These are phyloP conservation scores for Capronia coronata DNA, from an alignment of 2,329 filamentous ascomycete genomes.

Conservation along the genomic window DNA sequence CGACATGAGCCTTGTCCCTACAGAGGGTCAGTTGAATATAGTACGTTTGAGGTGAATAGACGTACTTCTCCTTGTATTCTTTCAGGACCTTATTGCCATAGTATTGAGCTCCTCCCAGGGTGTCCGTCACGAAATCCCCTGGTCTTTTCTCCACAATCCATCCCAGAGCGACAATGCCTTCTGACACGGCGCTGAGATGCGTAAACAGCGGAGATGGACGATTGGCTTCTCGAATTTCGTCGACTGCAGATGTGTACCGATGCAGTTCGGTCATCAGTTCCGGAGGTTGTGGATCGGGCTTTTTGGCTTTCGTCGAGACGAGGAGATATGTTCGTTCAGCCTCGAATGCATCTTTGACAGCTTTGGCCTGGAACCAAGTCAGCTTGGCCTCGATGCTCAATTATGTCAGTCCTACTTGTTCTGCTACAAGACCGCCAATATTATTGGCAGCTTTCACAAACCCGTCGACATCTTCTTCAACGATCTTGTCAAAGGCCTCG, in stretches of 20 bases:
- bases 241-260: slow-evolving; percentile 69
- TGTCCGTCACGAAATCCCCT: slow-evolving; percentile 76
- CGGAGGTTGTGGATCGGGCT: slow-evolving; percentile 68
- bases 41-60: too few species aligned
- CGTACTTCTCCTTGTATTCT: slow-evolving; percentile 76
- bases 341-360: slow-evolving; percentile 62
- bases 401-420: slow-evolving; percentile 59
- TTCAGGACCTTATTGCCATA: slow-evolving; percentile 92
- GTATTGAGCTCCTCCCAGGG: slow-evolving; percentile 77
- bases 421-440: slow-evolving; percentile 68
- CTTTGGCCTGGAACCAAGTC: slow-evolving; percentile 42
- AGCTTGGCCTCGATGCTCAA: neutral
- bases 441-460: slow-evolving; percentile 73
- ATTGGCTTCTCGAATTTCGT: slow-evolving; percentile 74
- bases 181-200: slow-evolving; percentile 78
- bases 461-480: slow-evolving; percentile 65
- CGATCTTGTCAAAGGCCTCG: slow-evolving; percentile 77
- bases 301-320: slow-evolving; percentile 84
- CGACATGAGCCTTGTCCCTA: slow-evolving; percentile 71
- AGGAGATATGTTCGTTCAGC: slow-evolving; percentile 84
- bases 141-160: slow-evolving; percentile 88
- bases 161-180: slow-evolving; percentile 80
- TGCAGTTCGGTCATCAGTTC: slow-evolving; percentile 83
- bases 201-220: slow-evolving; percentile 68
- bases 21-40: slow-evolving; percentile 29